Evolutionary conservation across 768 basidiomycete genomes (phyloP), one percentile per base, ranked within the genome.

Genomic region (Lentinus tigrinus): DNA sequence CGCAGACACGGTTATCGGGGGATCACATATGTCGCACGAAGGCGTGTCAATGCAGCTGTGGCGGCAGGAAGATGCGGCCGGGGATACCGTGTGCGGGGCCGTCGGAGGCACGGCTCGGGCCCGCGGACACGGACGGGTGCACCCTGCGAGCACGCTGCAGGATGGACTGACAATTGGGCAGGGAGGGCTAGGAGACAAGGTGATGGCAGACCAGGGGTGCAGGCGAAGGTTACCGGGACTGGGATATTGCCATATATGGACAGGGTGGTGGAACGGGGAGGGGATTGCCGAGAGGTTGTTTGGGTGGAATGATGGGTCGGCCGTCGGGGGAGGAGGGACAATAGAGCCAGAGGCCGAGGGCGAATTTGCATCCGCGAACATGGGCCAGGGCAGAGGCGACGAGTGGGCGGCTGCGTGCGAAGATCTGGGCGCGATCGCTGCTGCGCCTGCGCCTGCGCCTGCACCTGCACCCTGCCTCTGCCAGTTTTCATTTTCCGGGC

Each of bases 351-450:
- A n/a, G n/a, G n/a, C n/a, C n/a, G n/a, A n/a, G 42, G 19, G 40
- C 19, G 44, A 42, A 65, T 65, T 65, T 65, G 64, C 64, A 58
- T 65, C 64, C 64, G 64, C 64, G 64, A 65, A 62, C 43, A 59
- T 57, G 31, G 47, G 53, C 27, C 28, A 51, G 31, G 28, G 24
- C 19, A 11, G 56, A 14, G 14, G 7, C 47, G n/a, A 37, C 4
- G 39, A 48, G 50, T 13, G 27, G 54, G 38, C 19, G 21, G 42
- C 19, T 36, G 62, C 62, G 55, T 54, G 64, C 48, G 64, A 59
- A 65, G 63, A 65, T 63, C 47, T 42, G 51, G 43, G 48, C 23
- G 51, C 55, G 51, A 53, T 48, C 44, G n/a, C n/a, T 1, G 40
- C 38, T 57, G 47, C 38, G 24, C 43, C n/a, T 21, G 43, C 4